phyloP scores from a whole-genome alignment of 495 filamentous ascomycete species.

The Halenospora varia region DNA sequence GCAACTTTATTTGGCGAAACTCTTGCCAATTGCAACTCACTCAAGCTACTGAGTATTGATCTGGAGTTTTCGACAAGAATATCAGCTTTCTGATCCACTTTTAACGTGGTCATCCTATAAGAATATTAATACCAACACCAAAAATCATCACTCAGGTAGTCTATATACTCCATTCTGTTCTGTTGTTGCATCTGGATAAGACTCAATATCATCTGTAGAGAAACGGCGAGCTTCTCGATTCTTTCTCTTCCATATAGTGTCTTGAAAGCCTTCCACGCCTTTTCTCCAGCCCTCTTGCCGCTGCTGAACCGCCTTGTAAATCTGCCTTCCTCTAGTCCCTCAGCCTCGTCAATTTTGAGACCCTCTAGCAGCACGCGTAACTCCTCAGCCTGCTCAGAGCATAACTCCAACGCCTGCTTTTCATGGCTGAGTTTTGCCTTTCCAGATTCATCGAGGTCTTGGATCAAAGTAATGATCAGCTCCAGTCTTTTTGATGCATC shows the following conservation, averaged over 20 bases:
- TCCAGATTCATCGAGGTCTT: conserved; percentile 2
- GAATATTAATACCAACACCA: background rate
- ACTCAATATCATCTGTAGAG: background rate
- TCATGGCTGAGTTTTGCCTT: background rate
- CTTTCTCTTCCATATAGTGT: background rate
- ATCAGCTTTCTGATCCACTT: background rate
- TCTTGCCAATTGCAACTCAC: background rate
- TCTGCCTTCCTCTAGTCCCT: background rate
- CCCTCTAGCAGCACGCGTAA: conserved; percentile 1
- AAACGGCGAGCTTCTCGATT: background rate
- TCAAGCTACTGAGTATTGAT: background rate
- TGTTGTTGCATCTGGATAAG: background rate
- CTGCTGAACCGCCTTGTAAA: background rate
- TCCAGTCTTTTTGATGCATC: background rate
- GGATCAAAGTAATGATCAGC: background rate
- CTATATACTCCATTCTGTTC: background rate
- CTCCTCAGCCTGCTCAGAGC: background rate
- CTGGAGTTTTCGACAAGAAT: background rate
- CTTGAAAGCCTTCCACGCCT: conserved; percentile 2
- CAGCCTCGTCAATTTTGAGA: background rate
- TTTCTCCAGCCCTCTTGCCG: background rate
- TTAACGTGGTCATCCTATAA: background rate
- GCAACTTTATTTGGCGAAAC: background rate
- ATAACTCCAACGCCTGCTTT: background rate
- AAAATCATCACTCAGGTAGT: background rate